Evolutionary conservation across 1,284 basidiomycete species (phyloP).

Genomic region (Tausonia pullulans): DNA sequence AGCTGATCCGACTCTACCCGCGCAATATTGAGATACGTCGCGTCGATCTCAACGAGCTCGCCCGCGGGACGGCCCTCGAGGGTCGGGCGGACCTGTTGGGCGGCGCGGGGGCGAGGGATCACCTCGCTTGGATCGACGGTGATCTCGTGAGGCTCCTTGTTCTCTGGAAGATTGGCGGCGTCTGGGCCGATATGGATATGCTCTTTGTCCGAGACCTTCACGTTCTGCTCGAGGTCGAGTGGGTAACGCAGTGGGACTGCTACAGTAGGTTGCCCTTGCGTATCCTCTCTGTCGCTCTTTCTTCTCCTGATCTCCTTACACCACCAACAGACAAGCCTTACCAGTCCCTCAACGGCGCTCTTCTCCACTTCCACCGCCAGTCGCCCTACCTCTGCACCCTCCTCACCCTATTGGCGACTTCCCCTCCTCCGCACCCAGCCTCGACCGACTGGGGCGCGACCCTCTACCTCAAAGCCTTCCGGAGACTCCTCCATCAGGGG

Average conservation of each 20-base stretch:
- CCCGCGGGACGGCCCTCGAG: slow-evolving; percentile 62
- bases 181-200: slow-evolving; percentile 94
- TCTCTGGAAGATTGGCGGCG: slow-evolving; percentile 64
- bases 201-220: slow-evolving; percentile 70
- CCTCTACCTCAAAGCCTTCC: slow-evolving; percentile 77
- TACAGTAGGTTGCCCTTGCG: slow-evolving; percentile 52
- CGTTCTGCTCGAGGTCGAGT: slow-evolving; percentile 78
- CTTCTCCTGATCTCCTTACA: neutral
- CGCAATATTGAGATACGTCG: slow-evolving; percentile 55
- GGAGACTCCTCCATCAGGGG: slow-evolving; percentile 57
- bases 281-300: neutral
- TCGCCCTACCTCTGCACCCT: slow-evolving; percentile 92
- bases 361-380: slow-evolving; percentile 77
- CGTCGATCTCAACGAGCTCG: slow-evolving; percentile 55
- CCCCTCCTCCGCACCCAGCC: slow-evolving; percentile 56
- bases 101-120: slow-evolving; percentile 37
- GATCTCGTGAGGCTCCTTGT: slow-evolving; percentile 74
- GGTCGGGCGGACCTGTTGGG: slow-evolving; percentile 41
- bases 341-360: slow-evolving; percentile 74
- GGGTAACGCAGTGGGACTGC: slow-evolving; percentile 65
- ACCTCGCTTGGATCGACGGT: slow-evolving; percentile 83
- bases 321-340: slow-evolving; percentile 61
- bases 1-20: slow-evolving; percentile 52
- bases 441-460: slow-evolving; percentile 86
- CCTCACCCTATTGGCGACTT: slow-evolving; percentile 73